Conservation (phyloP, 371 early-diverging fungal genomes). For the Mycotypha africana region DNA sequence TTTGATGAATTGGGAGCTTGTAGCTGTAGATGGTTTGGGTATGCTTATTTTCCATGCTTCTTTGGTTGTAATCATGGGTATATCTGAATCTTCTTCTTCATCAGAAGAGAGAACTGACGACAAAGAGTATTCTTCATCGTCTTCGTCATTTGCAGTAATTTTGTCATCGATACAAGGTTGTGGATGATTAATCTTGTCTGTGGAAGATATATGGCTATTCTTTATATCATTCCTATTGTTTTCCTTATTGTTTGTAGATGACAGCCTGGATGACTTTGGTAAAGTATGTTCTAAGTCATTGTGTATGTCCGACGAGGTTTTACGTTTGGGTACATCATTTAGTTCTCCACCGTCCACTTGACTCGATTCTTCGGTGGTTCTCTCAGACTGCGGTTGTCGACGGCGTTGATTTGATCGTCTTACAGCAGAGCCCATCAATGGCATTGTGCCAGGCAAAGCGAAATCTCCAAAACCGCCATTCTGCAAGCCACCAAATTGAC, state of each 20-base stretch:
- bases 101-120: slow-evolving; percentile 5
- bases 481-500: slow-evolving; percentile 37
- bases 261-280: no score
- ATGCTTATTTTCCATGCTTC: background rate
- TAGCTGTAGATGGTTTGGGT: background rate
- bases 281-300: no score
- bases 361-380: background rate
- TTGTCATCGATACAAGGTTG: no score
- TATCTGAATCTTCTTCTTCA: slow-evolving; percentile 5
- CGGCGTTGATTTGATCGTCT: slow-evolving; percentile 29
- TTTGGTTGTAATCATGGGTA: background rate
- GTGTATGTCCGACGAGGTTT: slow-evolving; percentile 3
- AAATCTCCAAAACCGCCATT: slow-evolving; percentile 38
- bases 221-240: no score
- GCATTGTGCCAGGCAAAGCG: slow-evolving; percentile 34
- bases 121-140: no score
- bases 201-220: background rate
- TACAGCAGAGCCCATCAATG: slow-evolving; percentile 41
- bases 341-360: background rate
- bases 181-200: no score
- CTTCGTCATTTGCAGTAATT: no score
- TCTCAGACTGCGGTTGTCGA: slow-evolving; percentile 8
- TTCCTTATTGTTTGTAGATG: no score
- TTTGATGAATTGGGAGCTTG: no score
- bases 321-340: background rate